These are phyloP conservation scores for Pichiaceae sp. DNA, from an alignment of 1,139 yeast genomes.

Conservation along the genomic window DNA sequence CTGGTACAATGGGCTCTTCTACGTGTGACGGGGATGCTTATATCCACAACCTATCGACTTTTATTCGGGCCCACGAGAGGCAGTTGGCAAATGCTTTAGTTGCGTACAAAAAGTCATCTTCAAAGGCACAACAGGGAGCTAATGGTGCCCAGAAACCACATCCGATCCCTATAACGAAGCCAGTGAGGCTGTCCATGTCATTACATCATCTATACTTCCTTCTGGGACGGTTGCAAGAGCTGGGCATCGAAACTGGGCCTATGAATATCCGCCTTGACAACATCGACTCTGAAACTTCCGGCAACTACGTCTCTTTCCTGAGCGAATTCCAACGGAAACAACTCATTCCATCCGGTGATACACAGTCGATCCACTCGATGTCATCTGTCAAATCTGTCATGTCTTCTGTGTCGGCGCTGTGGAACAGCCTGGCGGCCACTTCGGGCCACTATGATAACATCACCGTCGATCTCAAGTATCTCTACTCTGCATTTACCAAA, in stretches of 20 bases:
- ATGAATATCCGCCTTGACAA: conserved; percentile 50
- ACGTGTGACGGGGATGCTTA: conserved; percentile 32
- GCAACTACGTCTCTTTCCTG: conserved; percentile 31
- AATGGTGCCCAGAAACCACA: background rate
- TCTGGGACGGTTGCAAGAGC: conserved; percentile 46
- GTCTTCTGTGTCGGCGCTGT: conserved; percentile 33
- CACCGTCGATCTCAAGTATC: conserved; percentile 44
- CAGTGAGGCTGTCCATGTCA: conserved; percentile 48
- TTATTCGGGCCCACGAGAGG: conserved; percentile 29
- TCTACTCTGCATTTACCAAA: conserved; percentile 59
- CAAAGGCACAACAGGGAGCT: background rate
- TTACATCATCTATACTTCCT: conserved; percentile 58
- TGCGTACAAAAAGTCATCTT: conserved; percentile 24
- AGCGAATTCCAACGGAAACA: conserved; percentile 38
- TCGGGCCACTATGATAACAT: conserved; percentile 25
- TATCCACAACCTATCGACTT: conserved; percentile 28
- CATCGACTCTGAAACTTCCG: conserved; percentile 46
- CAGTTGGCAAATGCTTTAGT: conserved; percentile 28
- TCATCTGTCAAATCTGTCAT: conserved; percentile 50
- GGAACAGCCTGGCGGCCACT: conserved; percentile 23
- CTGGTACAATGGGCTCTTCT: conserved; percentile 8
- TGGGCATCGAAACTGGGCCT: conserved; percentile 55
- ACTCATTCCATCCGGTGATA: conserved; percentile 44
- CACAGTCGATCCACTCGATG: conserved; percentile 54
- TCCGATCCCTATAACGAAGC: conserved; percentile 21